Percentiles rank a stretch among this genome's conserved stretches.
Evolutionary conservation across 75 land plant genomes (phyloP).

Genomic region (Adiantum capillusveneris): DNA sequence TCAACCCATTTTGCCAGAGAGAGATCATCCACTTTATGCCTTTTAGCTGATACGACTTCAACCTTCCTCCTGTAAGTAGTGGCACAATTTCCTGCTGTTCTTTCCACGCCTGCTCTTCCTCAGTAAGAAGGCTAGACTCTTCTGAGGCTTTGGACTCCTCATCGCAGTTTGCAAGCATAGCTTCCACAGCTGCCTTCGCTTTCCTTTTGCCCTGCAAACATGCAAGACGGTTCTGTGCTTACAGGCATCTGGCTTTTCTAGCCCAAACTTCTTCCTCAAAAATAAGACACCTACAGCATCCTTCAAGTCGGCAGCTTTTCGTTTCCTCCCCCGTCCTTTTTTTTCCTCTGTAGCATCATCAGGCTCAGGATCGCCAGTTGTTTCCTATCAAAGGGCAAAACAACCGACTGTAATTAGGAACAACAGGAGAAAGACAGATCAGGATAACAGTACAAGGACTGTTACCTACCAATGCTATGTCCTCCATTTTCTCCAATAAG

Average conservation of each 20-base stretch:
- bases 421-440: too few relatives aligned
- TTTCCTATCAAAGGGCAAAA: too few relatives aligned
- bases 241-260: background rate
- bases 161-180: conserved; percentile 56
- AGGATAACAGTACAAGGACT: too few relatives aligned
- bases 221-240: background rate
- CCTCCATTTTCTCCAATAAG: too few relatives aligned
- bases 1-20: conserved; percentile 94
- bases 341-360: too few relatives aligned
- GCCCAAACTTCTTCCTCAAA: too few relatives aligned
- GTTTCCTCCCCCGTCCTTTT: too few relatives aligned
- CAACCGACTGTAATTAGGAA: too few relatives aligned
- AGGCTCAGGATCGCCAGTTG: too few relatives aligned
- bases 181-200: conserved; percentile 65
- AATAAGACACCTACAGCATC: conserved; percentile 3
- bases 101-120: conserved; percentile 62
- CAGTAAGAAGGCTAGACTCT: conserved; percentile 47
- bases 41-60: conserved; percentile 87
- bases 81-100: conserved; percentile 81
- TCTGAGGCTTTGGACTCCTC: conserved; percentile 30
- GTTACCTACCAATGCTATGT: too few relatives aligned
- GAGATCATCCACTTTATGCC: conserved; percentile 97
- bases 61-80: conserved; percentile 73
- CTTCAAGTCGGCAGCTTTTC: conserved; percentile 1
- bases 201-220: conserved; percentile 34